Base-by-base conservation (phyloP, 169 alveolate genomes). In the Gregarina niphandrodes region DNA sequence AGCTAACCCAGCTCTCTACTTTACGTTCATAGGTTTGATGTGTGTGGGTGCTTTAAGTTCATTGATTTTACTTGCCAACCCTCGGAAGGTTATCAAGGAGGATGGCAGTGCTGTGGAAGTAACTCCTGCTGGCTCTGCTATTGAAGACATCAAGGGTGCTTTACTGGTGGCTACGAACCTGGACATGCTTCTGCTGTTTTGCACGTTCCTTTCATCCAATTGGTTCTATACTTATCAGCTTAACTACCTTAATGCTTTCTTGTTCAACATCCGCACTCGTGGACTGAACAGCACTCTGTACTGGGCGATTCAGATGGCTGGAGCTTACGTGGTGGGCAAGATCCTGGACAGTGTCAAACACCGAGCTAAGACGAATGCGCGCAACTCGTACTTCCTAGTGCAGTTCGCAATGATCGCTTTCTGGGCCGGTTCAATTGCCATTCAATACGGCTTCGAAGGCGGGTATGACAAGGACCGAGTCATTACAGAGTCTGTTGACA, bases 231-330 rank as follows among this genome's bases (percentile, higher is more conserved):
- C 61, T 13, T 51, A 51, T 38, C 34, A 42, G 18, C 42, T 51
- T 39, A 45, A 51, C 7, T 51, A 53, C 37, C 34, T 51, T 42
- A 51, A 51, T 9, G 61, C 53, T 4, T 45, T 38, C 5, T 1
- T 16, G 45, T 51, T 51, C 49, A 51, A 43, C 32, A 41, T 51
- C 19, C 45, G 61, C 32, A 51, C 53, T 3, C 52, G 61, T 15
- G 61, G 61, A 19, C 32, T 51, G 34, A 51, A 51, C 43, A 42
- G 53, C 4, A 53, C 61, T 1, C 18, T 18, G 13, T 51, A 36
- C 42, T 51, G 61, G 61, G 35, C 42, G 4, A 38, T 53, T 0
- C 61, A 51, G 21, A 51, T 49, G 57, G n/a, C n/a, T 2, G 57
- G 42, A 0, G 38, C 57, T 1, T 31, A 37, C 43, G 36, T 19